Base-by-base conservation (phyloP, 495 filamentous ascomycete genomes). In the Gamarada debralockiae region DNA sequence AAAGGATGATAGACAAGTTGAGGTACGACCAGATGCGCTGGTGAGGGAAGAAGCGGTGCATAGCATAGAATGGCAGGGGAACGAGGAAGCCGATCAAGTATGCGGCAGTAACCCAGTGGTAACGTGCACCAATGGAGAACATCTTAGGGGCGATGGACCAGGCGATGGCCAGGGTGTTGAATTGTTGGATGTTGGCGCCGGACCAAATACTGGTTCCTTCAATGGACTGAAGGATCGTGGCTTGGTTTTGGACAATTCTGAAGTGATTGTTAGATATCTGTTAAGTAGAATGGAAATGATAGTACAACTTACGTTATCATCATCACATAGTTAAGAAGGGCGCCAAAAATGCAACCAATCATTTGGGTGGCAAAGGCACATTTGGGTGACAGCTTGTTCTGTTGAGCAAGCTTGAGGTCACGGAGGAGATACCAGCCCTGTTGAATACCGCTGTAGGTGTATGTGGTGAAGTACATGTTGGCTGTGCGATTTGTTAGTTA, bases 381-480 rank as follows among this genome's bases (percentile, higher is more conserved):
- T 0, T 67, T 67, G 2, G 70, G 71, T 12, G 66, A 56, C 18
- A 73, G 44, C 37, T 73, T 63, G 18, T 38, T 53, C 27, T 64
- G 57, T 52, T 73, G 71, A 9, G 67, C 70, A 8, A 73, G 52
- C 39, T 68, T 66, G 51, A 78, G 65, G 59, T 70, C 68, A n/a
- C 63, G 63, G 8, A 60, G 43, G 21, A 72, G 48, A 3, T 65
- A 50, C 39, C 61, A 47, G 14, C 67, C 70, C 64, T 71, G 71
- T 13, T 58, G 57, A 20, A 74, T 61, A 45, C 70, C 69, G 53
- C 76, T 76, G 59, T 23, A 59, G 2, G 31, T 41, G 33, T 50
- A 59, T 29, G 37, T 21, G 15, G 59, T 78, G 39, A 84, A 68
- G 47, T 76, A 82, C 66, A 75, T 77, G 58, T 83, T 84, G 8